These are phyloP conservation scores for Penicillium turbatum DNA, from an alignment of 495 filamentous ascomycete species.

Conservation along the genomic window DNA sequence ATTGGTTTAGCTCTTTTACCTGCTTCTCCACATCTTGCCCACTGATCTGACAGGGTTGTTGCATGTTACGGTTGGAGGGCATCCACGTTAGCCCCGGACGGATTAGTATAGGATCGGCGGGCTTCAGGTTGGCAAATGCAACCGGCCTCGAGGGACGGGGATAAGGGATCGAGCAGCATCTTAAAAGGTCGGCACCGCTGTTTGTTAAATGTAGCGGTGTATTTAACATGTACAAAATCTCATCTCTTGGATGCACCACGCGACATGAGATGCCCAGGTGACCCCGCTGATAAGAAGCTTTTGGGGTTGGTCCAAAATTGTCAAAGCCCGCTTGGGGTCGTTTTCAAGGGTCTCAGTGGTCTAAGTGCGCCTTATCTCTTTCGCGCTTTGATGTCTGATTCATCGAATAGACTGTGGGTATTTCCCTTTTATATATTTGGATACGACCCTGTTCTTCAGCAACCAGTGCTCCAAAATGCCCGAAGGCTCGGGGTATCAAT, in stretches of 20 bases:
- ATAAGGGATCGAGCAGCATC: neutral
- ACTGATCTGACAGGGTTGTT: slow-evolving; percentile 2
- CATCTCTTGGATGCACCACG: neutral
- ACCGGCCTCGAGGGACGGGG: neutral
- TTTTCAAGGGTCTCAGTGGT: too few relatives aligned
- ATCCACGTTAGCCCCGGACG: neutral
- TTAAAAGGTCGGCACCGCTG: neutral
- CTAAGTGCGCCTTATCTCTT: too few relatives aligned
- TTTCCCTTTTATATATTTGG: too few relatives aligned
- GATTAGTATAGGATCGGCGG: neutral
- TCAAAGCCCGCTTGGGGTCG: too few relatives aligned
- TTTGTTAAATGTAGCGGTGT: neutral
- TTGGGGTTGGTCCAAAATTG: too few relatives aligned
- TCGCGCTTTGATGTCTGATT: too few relatives aligned
- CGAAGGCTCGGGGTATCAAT: neutral
- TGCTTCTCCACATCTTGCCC: slow-evolving; percentile 36
- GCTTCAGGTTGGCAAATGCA: neutral
- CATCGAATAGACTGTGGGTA: too few relatives aligned
- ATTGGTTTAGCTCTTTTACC: slow-evolving; percentile 20
- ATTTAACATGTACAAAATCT: neutral
- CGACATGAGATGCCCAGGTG: neutral
- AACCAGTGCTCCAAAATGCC: neutral
- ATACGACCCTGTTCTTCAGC: too few relatives aligned
- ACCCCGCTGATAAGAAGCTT: too few relatives aligned
- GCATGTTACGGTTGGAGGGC: neutral